phyloP scores from a whole-genome alignment of 2,329 filamentous ascomycete species.

The Parastagonospora avenae region DNA sequence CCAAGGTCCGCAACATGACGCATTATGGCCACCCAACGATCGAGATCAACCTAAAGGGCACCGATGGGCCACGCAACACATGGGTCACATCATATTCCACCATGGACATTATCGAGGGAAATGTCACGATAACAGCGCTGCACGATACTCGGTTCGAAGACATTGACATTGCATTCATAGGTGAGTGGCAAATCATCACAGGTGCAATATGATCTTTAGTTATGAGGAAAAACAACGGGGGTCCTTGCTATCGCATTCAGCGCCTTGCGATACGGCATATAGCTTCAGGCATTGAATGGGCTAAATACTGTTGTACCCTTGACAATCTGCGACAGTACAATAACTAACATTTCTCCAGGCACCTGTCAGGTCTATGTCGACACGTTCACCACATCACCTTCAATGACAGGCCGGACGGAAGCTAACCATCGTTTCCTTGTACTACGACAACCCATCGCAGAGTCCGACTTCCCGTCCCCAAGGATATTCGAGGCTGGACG shows the following conservation, averaged over 20 bases:
- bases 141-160: constrained; percentile 62
- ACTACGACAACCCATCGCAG: constrained; percentile 63
- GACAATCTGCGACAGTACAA: background rate
- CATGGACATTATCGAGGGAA: constrained; percentile 62
- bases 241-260: background rate
- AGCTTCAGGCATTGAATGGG: too few relatives aligned
- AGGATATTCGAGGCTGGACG: constrained; percentile 60
- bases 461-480: constrained; percentile 59
- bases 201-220: background rate
- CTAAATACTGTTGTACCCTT: too few relatives aligned
- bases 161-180: constrained; percentile 63
- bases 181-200: constrained; percentile 42
- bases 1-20: constrained; percentile 41
- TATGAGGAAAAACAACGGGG: background rate
- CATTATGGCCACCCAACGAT: constrained; percentile 48
- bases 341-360: constrained; percentile 46
- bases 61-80: constrained; percentile 31
- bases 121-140: constrained; percentile 56
- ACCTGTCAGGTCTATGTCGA: constrained; percentile 60
- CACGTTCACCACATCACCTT: constrained; percentile 56
- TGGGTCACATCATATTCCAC: constrained; percentile 60
- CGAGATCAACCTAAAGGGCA: constrained; percentile 48
- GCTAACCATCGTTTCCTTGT: constrained; percentile 66
- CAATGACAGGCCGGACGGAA: constrained; percentile 60
- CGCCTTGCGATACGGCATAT: background rate